These are phyloP conservation scores for Daldinia sp. DNA, from an alignment of 2,329 filamentous ascomycete genomes.

Conservation along the genomic window DNA sequence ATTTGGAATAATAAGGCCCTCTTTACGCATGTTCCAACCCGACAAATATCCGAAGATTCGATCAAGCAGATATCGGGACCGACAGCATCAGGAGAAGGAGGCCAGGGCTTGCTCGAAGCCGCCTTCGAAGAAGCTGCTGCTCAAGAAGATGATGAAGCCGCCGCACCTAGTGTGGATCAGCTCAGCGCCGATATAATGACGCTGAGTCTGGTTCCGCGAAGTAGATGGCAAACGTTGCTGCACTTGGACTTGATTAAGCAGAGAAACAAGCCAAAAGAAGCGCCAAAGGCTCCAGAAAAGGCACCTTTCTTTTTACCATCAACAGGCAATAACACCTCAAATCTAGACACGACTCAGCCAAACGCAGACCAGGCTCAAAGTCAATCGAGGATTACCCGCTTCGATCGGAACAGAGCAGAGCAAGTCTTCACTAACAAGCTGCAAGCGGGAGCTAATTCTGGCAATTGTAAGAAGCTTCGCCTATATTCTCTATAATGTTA, in stretches of 20 bases:
- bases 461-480: conserved; percentile 63
- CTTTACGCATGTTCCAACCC: conserved; percentile 87
- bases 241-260: conserved; percentile 92
- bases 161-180: conserved; percentile 73
- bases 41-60: conserved; percentile 81
- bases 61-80: conserved; percentile 72
- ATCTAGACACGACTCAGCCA: conserved; percentile 41
- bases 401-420: conserved; percentile 66
- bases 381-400: conserved; percentile 72
- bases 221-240: conserved; percentile 91
- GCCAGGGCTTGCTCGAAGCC: conserved; percentile 76
- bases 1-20: conserved; percentile 95
- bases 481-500: background rate
- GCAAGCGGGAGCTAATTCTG: conserved; percentile 59
- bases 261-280: conserved; percentile 92
- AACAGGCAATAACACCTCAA: conserved; percentile 51
- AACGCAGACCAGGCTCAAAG: conserved; percentile 43
- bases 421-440: conserved; percentile 67
- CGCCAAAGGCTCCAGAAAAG: conserved; percentile 90
- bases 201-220: conserved; percentile 86
- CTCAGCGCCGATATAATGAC: conserved; percentile 85
- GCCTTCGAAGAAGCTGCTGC: conserved; percentile 68
- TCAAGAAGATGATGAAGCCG: conserved; percentile 62
- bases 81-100: conserved; percentile 83
- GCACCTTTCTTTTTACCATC: conserved; percentile 94